Percentiles rank a stretch among this genome's conserved stretches.
phyloP scores from a whole-genome alignment of 306 rosid genomes.

The Glycyrrhiza uralensis region DNA sequence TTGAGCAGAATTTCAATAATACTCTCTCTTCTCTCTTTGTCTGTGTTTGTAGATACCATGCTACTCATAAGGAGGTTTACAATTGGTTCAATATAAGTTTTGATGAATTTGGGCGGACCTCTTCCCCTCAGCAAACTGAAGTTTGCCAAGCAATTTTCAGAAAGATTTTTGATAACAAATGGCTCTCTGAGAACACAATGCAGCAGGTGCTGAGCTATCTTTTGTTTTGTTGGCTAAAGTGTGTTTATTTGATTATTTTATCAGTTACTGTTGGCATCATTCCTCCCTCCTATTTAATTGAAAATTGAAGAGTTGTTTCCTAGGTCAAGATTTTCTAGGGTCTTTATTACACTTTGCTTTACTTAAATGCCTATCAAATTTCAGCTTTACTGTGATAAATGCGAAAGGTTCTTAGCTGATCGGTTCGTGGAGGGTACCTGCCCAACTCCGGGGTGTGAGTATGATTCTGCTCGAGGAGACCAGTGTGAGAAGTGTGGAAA shows the following conservation, averaged over 20 bases:
- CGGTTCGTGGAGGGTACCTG: constrained; percentile 92
- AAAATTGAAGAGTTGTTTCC: constrained; percentile 7
- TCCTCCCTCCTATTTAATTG: background rate
- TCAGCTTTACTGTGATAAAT: constrained; percentile 86
- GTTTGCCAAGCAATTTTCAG: constrained; percentile 83
- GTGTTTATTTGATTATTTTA: constrained; percentile 6
- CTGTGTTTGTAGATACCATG: constrained; percentile 57
- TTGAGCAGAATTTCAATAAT: background rate
- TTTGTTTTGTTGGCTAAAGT: background rate
- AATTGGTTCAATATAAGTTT: constrained; percentile 85
- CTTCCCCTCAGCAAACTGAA: constrained; percentile 81
- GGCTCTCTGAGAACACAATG: constrained; percentile 85
- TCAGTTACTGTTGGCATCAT: background rate
- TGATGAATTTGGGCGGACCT: constrained; percentile 94
- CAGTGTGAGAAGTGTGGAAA: constrained; percentile 97
- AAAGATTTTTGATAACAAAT: constrained; percentile 57
- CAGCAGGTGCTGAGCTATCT: constrained; percentile 64
- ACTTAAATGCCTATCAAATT: constrained; percentile 28
- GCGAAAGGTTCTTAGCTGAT: constrained; percentile 85
- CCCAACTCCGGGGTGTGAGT: constrained; percentile 71
- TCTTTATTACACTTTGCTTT: background rate
- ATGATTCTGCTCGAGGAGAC: constrained; percentile 94
- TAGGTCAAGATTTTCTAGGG: background rate
- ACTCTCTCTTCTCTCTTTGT: background rate
- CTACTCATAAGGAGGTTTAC: constrained; percentile 80